phyloP scores from a whole-genome alignment of 2,329 filamentous ascomycete genomes.

The Fusarium miscanthi region DNA sequence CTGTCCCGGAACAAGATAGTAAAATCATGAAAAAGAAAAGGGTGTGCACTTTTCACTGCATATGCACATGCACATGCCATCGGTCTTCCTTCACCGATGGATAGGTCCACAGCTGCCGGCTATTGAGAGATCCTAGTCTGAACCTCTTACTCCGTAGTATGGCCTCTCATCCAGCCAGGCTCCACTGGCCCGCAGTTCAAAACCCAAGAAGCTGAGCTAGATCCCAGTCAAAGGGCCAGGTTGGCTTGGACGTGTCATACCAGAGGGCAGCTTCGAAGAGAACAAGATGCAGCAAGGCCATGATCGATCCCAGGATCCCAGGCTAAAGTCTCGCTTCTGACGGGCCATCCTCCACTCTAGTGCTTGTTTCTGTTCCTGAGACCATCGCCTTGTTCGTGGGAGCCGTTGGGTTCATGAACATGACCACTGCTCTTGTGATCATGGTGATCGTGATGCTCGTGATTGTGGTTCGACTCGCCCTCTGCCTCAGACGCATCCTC shows the following conservation, averaged over 20 bases:
- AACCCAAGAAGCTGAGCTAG: slow-evolving; percentile 16
- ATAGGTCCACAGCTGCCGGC: slow-evolving; percentile 14
- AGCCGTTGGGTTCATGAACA: slow-evolving; percentile 25
- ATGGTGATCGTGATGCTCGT: slow-evolving; percentile 50
- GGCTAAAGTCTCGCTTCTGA: slow-evolving; percentile 8
- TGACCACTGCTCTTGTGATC: slow-evolving; percentile 47
- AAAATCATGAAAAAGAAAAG: not conserved
- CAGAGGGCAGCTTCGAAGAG: not conserved
- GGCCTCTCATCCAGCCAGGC: slow-evolving; percentile 15
- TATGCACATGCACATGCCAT: slow-evolving; percentile 1
- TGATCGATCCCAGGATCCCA: slow-evolving; percentile 7
- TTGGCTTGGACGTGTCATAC: slow-evolving; percentile 3
- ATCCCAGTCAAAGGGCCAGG: slow-evolving; percentile 10
- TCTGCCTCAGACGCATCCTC: slow-evolving; percentile 49
- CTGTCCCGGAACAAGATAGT: not conserved
- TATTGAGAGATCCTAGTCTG: slow-evolving; percentile 2
- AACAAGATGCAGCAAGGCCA: slow-evolving; percentile 4
- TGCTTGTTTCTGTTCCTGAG: slow-evolving; percentile 48
- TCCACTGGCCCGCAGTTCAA: slow-evolving; percentile 21
- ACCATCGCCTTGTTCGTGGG: slow-evolving; percentile 37
- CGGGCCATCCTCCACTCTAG: slow-evolving; percentile 27
- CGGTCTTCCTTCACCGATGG: slow-evolving; percentile 4
- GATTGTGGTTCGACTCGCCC: slow-evolving; percentile 49
- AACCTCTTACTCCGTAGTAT: not conserved
- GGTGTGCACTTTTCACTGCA: not conserved